Base-by-base conservation (phyloP, 2,329 filamentous ascomycete species). In the Neurospora sp. region DNA sequence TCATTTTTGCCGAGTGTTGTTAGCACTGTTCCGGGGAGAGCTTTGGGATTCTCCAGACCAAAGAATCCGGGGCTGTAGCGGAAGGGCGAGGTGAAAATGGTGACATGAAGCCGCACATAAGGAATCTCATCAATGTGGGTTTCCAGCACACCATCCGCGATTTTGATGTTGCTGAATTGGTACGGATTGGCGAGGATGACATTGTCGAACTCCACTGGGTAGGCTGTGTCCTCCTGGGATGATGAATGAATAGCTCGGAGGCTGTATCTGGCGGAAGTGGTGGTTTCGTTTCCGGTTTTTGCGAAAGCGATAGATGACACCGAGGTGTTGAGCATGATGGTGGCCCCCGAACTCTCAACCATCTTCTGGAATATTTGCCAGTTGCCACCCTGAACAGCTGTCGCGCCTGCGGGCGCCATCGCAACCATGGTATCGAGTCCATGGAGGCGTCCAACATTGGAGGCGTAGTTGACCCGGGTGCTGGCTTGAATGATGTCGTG, bases 291-390 rank as follows among this genome's bases (percentile, higher is more conserved):
- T 71, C 77, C 81, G n/a, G 23, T 82, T 79, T 9, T 82, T 81
- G 19, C 82, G 68, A 86, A 83, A 1, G 81, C 78, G 67, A 97
- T 87, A 4, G 82, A 82, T 0, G 84, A 83, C 0, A 97, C 90
- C 0, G 87, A 84, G 0, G 90, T 91, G 75, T 94, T 91, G 33
- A 92, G 82, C 46, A 83, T 81, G 5, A 94, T 73, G 0, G 82
- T 79, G 0, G 91, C 89, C 3, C 84, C 81, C 1, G 92, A 90
- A 0, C 83, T 81, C 43, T 86, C 83, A 1, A 95, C 82, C 91
- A 97, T 96, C 66, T 85, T 82, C n/a, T 90, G 86, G 77, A 99
- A 99, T 69, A 99, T 97, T 75, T 88, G 89, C 93, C 94, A 98
- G 79, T 98, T 99, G 1, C 96, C 96, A 7, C 93, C 93, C 15